Conservation (phyloP, 192 early-diverging fungal species). For the Diversispora epigaea region DNA sequence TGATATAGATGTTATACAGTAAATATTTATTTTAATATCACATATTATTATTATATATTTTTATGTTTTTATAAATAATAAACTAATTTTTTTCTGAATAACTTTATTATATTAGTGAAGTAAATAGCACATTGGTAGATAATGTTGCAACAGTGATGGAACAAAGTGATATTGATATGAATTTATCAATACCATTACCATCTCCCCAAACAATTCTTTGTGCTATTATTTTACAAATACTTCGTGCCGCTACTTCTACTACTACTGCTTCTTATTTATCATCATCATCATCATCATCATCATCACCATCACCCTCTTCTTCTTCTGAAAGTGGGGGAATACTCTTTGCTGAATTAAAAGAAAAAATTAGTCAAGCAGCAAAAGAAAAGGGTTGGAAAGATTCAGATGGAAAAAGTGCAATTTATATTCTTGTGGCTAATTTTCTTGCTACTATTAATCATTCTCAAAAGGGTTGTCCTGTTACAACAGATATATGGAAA, state of each 20-base stretch:
- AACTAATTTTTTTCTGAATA: background rate
- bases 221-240: constrained; percentile 31
- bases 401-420: constrained; percentile 16
- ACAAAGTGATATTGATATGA: background rate
- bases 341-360: constrained; percentile 26
- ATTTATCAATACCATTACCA: background rate
- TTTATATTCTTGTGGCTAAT: constrained; percentile 40
- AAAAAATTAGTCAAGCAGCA: constrained; percentile 19
- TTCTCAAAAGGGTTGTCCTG: constrained; percentile 21
- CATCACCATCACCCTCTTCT: no score
- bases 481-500: no score
- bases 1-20: constrained; percentile 17
- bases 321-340: constrained; percentile 7
- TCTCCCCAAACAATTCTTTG: constrained; percentile 22
- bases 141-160: background rate
- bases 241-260: constrained; percentile 16
- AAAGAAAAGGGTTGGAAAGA: constrained; percentile 1
- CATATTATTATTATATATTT: background rate
- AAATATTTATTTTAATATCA: background rate
- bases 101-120: background rate
- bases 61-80: background rate
- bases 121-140: constrained; percentile 23
- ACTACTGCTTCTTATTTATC: no score
- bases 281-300: no score
- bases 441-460: constrained; percentile 35